A percentile compares a stretch with the other conserved stretches of the same genome.
Conservation (phyloP, 208 protist species). For the Crithidia mellificae region DNA sequence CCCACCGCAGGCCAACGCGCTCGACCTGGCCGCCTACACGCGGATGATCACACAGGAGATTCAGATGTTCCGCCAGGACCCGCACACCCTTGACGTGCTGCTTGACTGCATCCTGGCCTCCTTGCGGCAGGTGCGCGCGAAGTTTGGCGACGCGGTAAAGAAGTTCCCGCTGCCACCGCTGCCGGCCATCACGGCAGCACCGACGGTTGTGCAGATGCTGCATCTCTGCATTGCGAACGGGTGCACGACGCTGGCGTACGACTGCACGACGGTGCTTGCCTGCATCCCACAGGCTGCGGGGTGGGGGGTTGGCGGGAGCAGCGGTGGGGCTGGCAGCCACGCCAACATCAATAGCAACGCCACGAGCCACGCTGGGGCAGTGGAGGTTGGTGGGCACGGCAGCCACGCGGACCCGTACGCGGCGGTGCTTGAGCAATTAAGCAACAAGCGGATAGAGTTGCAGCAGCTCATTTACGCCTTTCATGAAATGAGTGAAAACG, state of each 20-base stretch:
- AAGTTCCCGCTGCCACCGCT: conserved; percentile 68
- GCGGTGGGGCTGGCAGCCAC: not conserved
- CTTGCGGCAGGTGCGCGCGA: conserved; percentile 40
- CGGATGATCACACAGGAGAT: conserved; percentile 59
- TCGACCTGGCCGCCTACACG: conserved; percentile 56
- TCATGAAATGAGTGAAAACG: conserved; percentile 34
- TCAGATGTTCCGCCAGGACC: conserved; percentile 61
- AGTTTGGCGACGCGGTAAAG: conserved; percentile 30
- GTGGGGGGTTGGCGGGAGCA: not conserved
- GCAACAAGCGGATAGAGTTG: conserved; percentile 39
- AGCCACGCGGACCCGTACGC: conserved; percentile 20
- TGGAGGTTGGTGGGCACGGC: not conserved
- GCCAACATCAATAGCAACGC: too few relatives aligned
- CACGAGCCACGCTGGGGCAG: not conserved
- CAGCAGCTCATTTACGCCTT: conserved; percentile 36
- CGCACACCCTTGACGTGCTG: conserved; percentile 49
- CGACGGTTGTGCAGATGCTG: conserved; percentile 64
- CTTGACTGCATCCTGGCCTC: conserved; percentile 53
- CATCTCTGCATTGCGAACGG: conserved; percentile 79
- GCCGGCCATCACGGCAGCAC: conserved; percentile 52
- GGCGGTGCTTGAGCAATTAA: conserved; percentile 24
- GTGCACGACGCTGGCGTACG: conserved; percentile 56
- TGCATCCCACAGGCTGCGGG: conserved; percentile 38
- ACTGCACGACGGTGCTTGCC: conserved; percentile 53
- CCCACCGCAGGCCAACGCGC: conserved; percentile 33